phyloP scores from a whole-genome alignment of 2,329 filamentous ascomycete species.

The Cladosporium phlei region DNA sequence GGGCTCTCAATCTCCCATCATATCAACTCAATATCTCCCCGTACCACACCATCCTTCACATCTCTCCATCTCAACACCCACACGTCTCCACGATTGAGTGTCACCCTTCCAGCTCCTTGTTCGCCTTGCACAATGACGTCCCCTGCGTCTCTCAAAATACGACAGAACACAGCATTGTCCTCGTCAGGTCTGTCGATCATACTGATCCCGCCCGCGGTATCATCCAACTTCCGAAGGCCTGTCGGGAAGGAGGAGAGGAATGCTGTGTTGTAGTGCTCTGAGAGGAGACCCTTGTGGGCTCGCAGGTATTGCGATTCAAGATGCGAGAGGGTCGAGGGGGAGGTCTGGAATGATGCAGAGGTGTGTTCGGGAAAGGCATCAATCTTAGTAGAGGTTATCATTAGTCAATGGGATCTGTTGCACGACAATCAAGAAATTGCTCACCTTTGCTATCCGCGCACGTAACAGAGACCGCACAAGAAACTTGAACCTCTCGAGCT shows the following conservation, averaged over 20 bases:
- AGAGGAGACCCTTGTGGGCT: constrained; percentile 76
- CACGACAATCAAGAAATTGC: constrained; percentile 24
- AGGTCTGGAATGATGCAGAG: constrained; percentile 45
- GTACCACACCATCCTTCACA: constrained; percentile 60
- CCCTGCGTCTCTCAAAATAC: constrained; percentile 59
- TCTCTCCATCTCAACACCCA: constrained; percentile 56
- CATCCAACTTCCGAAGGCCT: constrained; percentile 77
- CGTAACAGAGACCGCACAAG: constrained; percentile 78
- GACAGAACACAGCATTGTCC: constrained; percentile 78
- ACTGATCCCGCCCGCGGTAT: constrained; percentile 79
- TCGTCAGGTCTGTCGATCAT: constrained; percentile 89
- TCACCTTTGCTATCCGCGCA: constrained; percentile 79
- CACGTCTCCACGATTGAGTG: constrained; percentile 48
- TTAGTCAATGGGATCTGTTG: constrained; percentile 19
- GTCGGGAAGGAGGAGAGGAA: constrained; percentile 80
- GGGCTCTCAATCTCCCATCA: too few species aligned
- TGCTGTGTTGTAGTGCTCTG: constrained; percentile 76
- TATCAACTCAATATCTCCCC: constrained; percentile 66
- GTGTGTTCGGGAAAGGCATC: constrained; percentile 73
- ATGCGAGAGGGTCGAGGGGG: constrained; percentile 52
- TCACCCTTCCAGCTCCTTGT: constrained; percentile 43
- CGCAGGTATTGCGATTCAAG: constrained; percentile 78
- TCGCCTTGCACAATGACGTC: constrained; percentile 57
- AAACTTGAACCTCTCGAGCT: constrained; percentile 91
- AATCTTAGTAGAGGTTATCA: constrained; percentile 49